These are phyloP conservation scores for Striga hermonthica DNA, from an alignment of 305 asterid species.

Conservation along the genomic window DNA sequence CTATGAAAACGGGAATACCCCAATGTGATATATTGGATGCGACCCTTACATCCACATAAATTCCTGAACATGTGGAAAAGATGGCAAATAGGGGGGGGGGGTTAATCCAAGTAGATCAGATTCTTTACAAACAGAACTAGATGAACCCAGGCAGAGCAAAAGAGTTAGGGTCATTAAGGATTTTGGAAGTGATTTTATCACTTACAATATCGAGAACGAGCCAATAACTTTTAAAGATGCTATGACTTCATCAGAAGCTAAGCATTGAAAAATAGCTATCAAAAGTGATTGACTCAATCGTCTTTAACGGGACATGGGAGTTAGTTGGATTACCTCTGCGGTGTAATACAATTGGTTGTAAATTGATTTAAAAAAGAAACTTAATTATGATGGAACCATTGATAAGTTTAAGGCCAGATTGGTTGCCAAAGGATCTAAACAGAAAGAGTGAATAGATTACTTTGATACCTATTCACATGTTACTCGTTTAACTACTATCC, in stretches of 20 bases:
- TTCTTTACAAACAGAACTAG: not conserved
- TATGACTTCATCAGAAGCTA: not conserved
- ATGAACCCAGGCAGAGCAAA: not conserved
- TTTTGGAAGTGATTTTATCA: not conserved
- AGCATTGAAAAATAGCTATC: not conserved
- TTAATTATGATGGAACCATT: not conserved
- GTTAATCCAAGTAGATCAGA: not conserved
- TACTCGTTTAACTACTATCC: not conserved
- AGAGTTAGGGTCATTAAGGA: not conserved
- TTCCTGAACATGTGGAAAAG: too few species aligned
- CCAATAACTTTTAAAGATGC: not conserved
- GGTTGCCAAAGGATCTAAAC: not conserved
- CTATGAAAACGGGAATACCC: too few species aligned
- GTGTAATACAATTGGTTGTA: not conserved
- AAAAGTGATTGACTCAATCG: not conserved
- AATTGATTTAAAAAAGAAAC: not conserved
- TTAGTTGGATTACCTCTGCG: not conserved
- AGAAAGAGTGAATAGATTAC: slow-evolving; percentile 1
- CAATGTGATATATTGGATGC: too few species aligned
- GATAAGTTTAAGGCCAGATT: not conserved
- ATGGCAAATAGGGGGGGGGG: not conserved
- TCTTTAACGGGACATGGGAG: not conserved
- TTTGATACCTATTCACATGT: not conserved
- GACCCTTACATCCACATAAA: too few species aligned
- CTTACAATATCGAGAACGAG: not conserved